Conservation (phyloP, 176 grass and related monocot genomes). For the Bolboschoenus planiculmis region DNA sequence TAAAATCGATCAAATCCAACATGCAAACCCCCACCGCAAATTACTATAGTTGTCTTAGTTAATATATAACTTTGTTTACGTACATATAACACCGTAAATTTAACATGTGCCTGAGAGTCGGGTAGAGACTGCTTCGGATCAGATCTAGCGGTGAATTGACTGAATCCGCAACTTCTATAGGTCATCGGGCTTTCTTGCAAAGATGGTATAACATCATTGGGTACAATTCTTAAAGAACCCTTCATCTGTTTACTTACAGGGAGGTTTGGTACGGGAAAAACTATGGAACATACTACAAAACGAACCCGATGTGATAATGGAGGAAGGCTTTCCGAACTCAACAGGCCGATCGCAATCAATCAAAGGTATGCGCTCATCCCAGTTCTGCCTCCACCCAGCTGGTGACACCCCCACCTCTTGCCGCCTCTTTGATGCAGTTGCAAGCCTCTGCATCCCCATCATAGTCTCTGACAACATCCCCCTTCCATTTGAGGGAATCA, state of each 20-base stretch:
- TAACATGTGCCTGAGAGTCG: neutral
- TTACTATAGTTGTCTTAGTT: neutral
- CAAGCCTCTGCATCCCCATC: conserved; percentile 84
- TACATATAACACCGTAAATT: no score
- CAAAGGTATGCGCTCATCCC: conserved; percentile 57
- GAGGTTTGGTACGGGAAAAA: conserved; percentile 85
- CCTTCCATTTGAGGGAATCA: conserved; percentile 76
- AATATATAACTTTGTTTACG: no score
- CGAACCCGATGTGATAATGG: conserved; percentile 65
- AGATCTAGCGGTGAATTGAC: neutral
- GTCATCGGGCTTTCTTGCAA: neutral
- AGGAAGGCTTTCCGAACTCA: conserved; percentile 90
- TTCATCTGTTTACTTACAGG: conserved; percentile 36
- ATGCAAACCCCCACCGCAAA: no score
- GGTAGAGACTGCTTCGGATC: neutral
- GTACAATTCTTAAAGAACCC: neutral
- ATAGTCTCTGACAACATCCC: conserved; percentile 71
- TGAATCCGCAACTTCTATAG: neutral
- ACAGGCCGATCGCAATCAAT: conserved; percentile 80
- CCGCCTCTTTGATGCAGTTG: conserved; percentile 69
- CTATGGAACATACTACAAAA: conserved; percentile 70
- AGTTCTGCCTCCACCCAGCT: conserved; percentile 84
- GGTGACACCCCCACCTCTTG: conserved; percentile 89
- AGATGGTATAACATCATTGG: neutral
- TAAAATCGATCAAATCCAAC: neutral